phyloP scores from a whole-genome alignment of 768 basidiomycete species.

The Gymnopilus dilepis region DNA sequence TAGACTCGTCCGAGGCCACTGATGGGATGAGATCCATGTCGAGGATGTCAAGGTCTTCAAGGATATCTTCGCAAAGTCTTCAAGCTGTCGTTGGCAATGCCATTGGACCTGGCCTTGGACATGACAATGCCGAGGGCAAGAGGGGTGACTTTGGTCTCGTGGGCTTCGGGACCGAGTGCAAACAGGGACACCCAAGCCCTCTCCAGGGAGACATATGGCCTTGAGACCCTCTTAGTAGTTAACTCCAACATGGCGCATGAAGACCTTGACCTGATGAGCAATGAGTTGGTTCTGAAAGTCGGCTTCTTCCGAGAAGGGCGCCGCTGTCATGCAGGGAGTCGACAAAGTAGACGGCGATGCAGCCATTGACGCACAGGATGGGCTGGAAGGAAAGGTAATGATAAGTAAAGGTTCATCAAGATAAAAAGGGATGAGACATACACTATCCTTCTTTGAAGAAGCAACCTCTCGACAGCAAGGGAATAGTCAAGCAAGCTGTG shows the following conservation, averaged over 20 bases:
- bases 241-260: constrained; percentile 96
- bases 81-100: constrained; percentile 30
- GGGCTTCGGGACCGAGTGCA: constrained; percentile 97
- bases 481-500: constrained; percentile 94
- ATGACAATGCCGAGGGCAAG: too few relatives aligned
- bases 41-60: too few relatives aligned
- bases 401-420: constrained; percentile 10
- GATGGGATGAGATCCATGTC: too few relatives aligned
- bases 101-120: constrained; percentile 44
- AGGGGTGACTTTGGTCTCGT: constrained; percentile 98
- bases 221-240: constrained; percentile 99
- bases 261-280: constrained; percentile 88
- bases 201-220: constrained; percentile 95
- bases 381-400: constrained; percentile 47
- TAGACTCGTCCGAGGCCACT: too few relatives aligned
- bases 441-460: constrained; percentile 96
- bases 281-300: constrained; percentile 88
- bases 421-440: constrained; percentile 35
- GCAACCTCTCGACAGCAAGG: constrained; percentile 96
- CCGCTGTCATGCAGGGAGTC: constrained; percentile 91
- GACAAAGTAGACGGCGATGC: constrained; percentile 95
- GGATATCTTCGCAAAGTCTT: too few relatives aligned
- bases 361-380: constrained; percentile 96
- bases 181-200: constrained; percentile 97
- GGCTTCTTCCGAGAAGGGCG: constrained; percentile 96